phyloP scores from a whole-genome alignment of 345 rosid species.

The Cochlearia excelsa region DNA sequence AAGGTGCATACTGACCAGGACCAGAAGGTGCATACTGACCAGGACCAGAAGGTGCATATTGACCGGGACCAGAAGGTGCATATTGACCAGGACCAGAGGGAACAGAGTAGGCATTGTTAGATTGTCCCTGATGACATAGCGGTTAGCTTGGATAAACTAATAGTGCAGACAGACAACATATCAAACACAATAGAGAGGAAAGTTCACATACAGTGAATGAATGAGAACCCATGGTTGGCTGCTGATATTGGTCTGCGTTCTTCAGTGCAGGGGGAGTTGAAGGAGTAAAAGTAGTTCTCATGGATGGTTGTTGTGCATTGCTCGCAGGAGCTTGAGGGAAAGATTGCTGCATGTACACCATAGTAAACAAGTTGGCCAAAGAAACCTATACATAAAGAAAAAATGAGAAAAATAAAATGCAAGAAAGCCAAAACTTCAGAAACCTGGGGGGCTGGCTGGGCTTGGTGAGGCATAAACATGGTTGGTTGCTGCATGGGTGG shows the following conservation, averaged over 20 bases:
- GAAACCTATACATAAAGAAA: slow-evolving; percentile 7
- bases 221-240: slow-evolving; percentile 70
- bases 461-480: slow-evolving; percentile 69
- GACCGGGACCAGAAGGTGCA: slow-evolving; percentile 40
- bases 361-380: slow-evolving; percentile 15
- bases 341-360: slow-evolving; percentile 43
- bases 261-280: slow-evolving; percentile 69
- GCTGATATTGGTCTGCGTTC: slow-evolving; percentile 86
- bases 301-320: slow-evolving; percentile 55
- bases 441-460: slow-evolving; percentile 67
- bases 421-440: slow-evolving; percentile 23
- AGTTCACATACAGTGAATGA: slow-evolving; percentile 66
- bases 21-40: slow-evolving; percentile 51
- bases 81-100: slow-evolving; percentile 53
- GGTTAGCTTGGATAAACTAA: slow-evolving; percentile 24
- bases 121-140: slow-evolving; percentile 48
- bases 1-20: slow-evolving; percentile 49
- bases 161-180: neutral
- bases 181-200: slow-evolving; percentile 6
- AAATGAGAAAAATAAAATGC: slow-evolving; percentile 15
- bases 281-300: slow-evolving; percentile 80
- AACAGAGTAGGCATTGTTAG: slow-evolving; percentile 51
- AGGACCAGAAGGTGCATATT: slow-evolving; percentile 44
- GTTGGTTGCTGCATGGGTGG: slow-evolving; percentile 47
- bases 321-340: slow-evolving; percentile 48